These are phyloP conservation scores for Fusarium sp. DNA, from an alignment of 2,329 filamentous ascomycete species.

Conservation along the genomic window DNA sequence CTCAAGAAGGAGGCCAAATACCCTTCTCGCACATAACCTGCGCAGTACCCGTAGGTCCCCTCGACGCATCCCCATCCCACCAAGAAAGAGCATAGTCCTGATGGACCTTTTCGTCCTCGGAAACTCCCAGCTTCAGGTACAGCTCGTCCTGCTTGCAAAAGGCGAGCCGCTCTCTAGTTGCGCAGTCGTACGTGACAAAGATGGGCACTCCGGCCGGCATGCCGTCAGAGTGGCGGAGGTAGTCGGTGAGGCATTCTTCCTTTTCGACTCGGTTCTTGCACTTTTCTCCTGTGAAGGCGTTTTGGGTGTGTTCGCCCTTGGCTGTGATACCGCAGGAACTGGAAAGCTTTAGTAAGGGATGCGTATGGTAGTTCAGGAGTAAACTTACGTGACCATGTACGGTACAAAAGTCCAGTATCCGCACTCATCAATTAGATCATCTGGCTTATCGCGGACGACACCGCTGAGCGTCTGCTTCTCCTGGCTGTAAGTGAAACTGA, in stretches of 20 bases:
- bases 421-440: conserved; percentile 8
- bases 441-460: conserved; percentile 5
- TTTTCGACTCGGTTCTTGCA: conserved; percentile 11
- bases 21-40: conserved; percentile 3
- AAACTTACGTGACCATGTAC: conserved; percentile 4
- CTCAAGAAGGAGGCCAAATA: neutral
- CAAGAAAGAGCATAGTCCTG: conserved; percentile 1
- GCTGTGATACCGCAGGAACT: conserved; percentile 6
- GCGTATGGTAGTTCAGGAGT: neutral
- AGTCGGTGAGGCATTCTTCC: conserved; percentile 9
- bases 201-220: neutral
- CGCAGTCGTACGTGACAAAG: conserved; percentile 9
- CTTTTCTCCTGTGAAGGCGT: conserved; percentile 4
- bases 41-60: neutral
- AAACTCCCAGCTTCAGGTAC: conserved; percentile 14
- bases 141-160: conserved; percentile 16
- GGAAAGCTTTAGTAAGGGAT: neutral
- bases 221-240: neutral
- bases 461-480: conserved; percentile 1
- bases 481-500: conserved; percentile 6
- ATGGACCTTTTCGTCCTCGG: neutral
- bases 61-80: neutral
- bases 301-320: conserved; percentile 1
- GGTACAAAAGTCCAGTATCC: conserved; percentile 23
- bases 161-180: neutral